A percentile compares a stretch with the other conserved stretches of the same genome.
Conservation (phyloP, 2,329 filamentous ascomycete species). For the Aspergillus sp. region DNA sequence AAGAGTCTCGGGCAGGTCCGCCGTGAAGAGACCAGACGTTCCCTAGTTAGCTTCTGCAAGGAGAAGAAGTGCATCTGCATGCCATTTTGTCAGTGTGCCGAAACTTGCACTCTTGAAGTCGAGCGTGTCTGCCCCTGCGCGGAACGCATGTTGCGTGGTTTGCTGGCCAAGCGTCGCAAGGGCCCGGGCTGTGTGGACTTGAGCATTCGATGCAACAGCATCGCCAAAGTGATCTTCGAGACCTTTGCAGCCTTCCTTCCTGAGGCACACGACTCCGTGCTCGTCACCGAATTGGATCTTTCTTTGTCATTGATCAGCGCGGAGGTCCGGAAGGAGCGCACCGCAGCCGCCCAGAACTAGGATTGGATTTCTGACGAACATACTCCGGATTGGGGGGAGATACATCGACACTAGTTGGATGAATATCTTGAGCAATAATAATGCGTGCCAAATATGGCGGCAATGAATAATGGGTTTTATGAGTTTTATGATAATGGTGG, state of each 20-base stretch:
- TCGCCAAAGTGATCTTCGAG: conserved; percentile 28
- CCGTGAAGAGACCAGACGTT: conserved; percentile 16
- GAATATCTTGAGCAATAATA: too few species aligned
- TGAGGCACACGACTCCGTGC: conserved; percentile 13
- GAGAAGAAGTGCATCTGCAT: conserved; percentile 33
- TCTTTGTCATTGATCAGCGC: conserved; percentile 21
- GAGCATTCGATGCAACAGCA: conserved; percentile 17
- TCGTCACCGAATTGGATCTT: conserved; percentile 18
- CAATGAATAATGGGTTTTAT: too few species aligned
- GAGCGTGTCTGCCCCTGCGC: conserved; percentile 31
- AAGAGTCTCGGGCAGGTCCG: conserved; percentile 30
- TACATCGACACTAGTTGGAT: too few species aligned
- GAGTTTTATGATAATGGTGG: too few species aligned
- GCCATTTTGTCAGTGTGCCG: conserved; percentile 26
- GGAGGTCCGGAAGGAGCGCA: conserved; percentile 27
- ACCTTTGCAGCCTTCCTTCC: conserved; percentile 20
- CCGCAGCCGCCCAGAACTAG: not conserved
- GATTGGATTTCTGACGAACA: not conserved
- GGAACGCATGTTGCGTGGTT: conserved; percentile 27
- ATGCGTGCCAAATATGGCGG: too few species aligned
- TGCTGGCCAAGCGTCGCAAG: conserved; percentile 18
- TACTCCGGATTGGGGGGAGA: too few species aligned
- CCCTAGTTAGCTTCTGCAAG: conserved; percentile 22
- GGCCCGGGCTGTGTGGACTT: conserved; percentile 11
- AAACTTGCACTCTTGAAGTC: conserved; percentile 26